phyloP scores from a whole-genome alignment of 2,329 filamentous ascomycete species.

The Alternaria triticina region DNA sequence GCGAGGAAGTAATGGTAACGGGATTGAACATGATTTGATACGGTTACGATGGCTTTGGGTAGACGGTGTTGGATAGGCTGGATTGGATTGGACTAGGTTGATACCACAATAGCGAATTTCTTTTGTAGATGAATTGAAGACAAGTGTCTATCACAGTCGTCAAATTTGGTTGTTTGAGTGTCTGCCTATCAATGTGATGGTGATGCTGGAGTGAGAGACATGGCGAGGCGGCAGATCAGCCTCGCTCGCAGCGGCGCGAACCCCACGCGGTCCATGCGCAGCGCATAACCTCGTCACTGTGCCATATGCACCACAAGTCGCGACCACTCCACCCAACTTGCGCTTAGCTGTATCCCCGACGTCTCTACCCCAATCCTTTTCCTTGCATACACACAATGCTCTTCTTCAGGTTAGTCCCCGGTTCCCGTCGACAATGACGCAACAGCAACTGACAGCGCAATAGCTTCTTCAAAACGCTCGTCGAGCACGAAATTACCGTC shows the following conservation, averaged over 20 bases:
- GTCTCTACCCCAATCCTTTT: neutral
- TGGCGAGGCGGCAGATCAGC: slow-evolving; percentile 28
- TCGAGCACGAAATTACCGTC: slow-evolving; percentile 95
- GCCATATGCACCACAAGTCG: slow-evolving; percentile 1
- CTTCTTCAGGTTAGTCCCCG: slow-evolving; percentile 57
- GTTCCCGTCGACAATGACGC: neutral
- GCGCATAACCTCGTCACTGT: slow-evolving; percentile 11
- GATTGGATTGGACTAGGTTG: slow-evolving; percentile 25
- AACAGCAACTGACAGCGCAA: neutral
- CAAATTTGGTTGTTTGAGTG: neutral
- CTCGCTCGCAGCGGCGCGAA: slow-evolving; percentile 12
- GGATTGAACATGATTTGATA: neutral
- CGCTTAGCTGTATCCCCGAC: neutral
- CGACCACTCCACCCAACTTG: slow-evolving; percentile 4
- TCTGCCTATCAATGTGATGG: neutral
- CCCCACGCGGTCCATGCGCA: slow-evolving; percentile 31
- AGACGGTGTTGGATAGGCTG: slow-evolving; percentile 1
- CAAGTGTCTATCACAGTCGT: slow-evolving; percentile 16
- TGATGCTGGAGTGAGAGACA: neutral
- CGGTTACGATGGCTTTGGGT: slow-evolving; percentile 1
- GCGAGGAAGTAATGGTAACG: slow-evolving; percentile 43
- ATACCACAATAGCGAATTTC: slow-evolving; percentile 39
- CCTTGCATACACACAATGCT: slow-evolving; percentile 48
- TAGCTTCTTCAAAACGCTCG: slow-evolving; percentile 95
- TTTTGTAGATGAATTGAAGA: slow-evolving; percentile 28